Conservation (phyloP, 2,329 filamentous ascomycete species). For the Coleophoma crateriformis region DNA sequence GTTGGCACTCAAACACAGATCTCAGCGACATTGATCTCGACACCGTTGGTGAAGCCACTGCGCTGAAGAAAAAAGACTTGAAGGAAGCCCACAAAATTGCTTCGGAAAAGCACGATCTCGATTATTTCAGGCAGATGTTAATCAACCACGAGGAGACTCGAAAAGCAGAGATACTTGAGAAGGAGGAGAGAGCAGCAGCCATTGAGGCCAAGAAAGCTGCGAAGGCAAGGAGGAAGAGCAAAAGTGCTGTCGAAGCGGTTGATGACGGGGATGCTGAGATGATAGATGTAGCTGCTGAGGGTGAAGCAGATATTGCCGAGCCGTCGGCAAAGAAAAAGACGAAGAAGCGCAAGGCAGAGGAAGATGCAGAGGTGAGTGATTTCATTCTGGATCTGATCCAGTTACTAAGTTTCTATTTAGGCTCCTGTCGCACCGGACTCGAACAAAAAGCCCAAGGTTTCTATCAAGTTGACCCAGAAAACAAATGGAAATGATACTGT, state of each 20-base stretch:
- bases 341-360: conserved; percentile 85
- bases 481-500: conserved; percentile 43
- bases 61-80: conserved; percentile 74
- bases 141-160: conserved; percentile 63
- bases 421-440: conserved; percentile 54
- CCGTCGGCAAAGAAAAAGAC: conserved; percentile 41
- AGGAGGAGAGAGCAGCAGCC: conserved; percentile 39
- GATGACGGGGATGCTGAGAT: conserved; percentile 57
- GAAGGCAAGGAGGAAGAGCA: conserved; percentile 43
- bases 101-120: conserved; percentile 68
- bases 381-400: not conserved
- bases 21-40: conserved; percentile 72
- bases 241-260: conserved; percentile 39
- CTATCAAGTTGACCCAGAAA: conserved; percentile 65
- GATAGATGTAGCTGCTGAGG: conserved; percentile 42
- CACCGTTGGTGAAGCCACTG: conserved; percentile 61
- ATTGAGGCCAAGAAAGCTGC: conserved; percentile 41
- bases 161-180: conserved; percentile 42
- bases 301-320: conserved; percentile 48
- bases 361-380: conserved; percentile 62
- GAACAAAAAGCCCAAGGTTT: conserved; percentile 64
- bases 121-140: conserved; percentile 80
- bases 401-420: conserved; percentile 29
- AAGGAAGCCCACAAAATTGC: conserved; percentile 77
- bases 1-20: conserved; percentile 84